Conservation (phyloP, 78 protist species). For the slime mould (Dictyostelium discoideum) region DNA sequence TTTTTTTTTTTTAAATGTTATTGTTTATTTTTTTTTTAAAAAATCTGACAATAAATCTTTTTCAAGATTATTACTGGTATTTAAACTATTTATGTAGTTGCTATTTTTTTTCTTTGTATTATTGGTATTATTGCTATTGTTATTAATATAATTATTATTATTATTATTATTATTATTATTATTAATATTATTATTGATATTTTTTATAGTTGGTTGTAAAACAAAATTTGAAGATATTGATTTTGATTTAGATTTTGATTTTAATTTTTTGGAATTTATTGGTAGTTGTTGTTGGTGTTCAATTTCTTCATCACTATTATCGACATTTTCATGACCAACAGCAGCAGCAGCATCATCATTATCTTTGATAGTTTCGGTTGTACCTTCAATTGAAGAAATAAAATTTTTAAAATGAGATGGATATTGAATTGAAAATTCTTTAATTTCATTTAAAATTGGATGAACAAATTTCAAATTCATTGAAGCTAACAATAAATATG, state of each 20-base stretch:
- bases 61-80: background rate
- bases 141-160: background rate
- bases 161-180: background rate
- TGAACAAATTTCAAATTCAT: constrained; percentile 42
- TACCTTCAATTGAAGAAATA: constrained; percentile 25
- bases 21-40: background rate
- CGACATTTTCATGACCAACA: background rate
- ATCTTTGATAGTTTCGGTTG: background rate
- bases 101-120: background rate
- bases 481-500: constrained; percentile 65
- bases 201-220: background rate
- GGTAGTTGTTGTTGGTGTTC: background rate
- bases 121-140: background rate
- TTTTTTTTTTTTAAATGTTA: background rate
- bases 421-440: constrained; percentile 29
- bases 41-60: background rate
- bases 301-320: background rate
- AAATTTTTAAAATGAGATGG: constrained; percentile 66
- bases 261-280: background rate
- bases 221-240: background rate
- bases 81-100: background rate
- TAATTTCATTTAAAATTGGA: constrained; percentile 30
- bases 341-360: background rate
- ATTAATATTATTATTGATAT: background rate
- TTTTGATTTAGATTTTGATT: constrained; percentile 15